These are phyloP conservation scores for Paracoccidioides brasiliensis DNA, from an alignment of 2,329 filamentous ascomycete genomes.

Conservation along the genomic window DNA sequence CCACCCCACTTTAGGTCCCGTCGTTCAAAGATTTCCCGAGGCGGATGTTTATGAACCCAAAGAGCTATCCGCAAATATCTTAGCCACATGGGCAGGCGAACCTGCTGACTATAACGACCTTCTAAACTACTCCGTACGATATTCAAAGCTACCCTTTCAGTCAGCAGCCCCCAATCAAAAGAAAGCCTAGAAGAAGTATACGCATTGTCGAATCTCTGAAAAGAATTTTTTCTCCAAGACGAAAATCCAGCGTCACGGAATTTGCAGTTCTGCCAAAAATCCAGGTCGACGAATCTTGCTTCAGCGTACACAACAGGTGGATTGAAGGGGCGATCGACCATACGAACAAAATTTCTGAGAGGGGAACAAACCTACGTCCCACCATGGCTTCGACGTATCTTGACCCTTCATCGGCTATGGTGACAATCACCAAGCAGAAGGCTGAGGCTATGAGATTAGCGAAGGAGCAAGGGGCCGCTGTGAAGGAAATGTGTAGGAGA, in stretches of 20 bases:
- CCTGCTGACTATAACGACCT: background rate
- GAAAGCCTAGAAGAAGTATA: conserved; percentile 5
- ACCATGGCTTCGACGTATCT: conserved; percentile 22
- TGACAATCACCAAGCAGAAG: conserved; percentile 36
- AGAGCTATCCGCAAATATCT: too few species aligned
- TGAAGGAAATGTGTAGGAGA: conserved; percentile 35
- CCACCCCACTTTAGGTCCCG: background rate
- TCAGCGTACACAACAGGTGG: background rate
- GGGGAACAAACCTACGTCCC: background rate
- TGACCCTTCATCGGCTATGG: conserved; percentile 31
- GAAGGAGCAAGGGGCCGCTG: conserved; percentile 32
- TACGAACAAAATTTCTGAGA: background rate
- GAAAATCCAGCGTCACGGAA: conserved; percentile 1
- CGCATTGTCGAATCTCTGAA: conserved; percentile 7
- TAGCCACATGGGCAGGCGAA: background rate
- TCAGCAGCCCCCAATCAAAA: background rate
- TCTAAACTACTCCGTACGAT: background rate
- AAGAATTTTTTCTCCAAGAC: conserved; percentile 7
- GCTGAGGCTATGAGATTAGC: conserved; percentile 36
- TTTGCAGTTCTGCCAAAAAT: background rate
- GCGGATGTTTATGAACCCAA: background rate
- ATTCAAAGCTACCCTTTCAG: conserved; percentile 2
- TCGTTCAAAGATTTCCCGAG: background rate
- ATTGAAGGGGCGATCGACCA: background rate
- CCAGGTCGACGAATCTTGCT: background rate